phyloP scores from a whole-genome alignment of 2,329 filamentous ascomycete species.

The Emergomyces orientalis region DNA sequence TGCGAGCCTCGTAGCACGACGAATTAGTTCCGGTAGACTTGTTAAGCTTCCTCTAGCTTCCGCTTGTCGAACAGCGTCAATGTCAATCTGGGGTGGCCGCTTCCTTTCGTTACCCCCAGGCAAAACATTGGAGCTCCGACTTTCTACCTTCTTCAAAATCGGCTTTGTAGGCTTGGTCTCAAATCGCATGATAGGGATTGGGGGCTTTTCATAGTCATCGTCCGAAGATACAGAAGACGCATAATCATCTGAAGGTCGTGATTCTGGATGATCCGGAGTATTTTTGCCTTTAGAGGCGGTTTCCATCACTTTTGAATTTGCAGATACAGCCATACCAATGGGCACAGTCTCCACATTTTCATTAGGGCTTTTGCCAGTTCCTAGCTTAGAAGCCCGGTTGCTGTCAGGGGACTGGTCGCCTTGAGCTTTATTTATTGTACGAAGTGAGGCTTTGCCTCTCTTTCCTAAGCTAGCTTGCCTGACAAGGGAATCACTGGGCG shows the following conservation, averaged over 20 bases:
- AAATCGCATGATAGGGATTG: constrained; percentile 20
- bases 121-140: constrained; percentile 13
- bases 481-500: constrained; percentile 17
- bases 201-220: constrained; percentile 28
- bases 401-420: constrained; percentile 3
- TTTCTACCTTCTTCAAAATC: constrained; percentile 18
- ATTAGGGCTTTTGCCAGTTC: neutral
- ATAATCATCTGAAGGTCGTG: neutral
- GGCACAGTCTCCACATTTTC: neutral
- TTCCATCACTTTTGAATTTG: neutral
- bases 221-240: constrained; percentile 20
- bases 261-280: neutral
- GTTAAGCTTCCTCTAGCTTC: constrained; percentile 84
- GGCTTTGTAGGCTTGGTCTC: constrained; percentile 6
- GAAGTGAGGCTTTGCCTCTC: constrained; percentile 24
- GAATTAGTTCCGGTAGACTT: constrained; percentile 83
- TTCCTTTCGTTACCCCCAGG: constrained; percentile 31
- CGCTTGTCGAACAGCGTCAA: constrained; percentile 70
- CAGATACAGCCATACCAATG: neutral
- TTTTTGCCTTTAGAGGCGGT: neutral
- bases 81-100: constrained; percentile 64
- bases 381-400: neutral
- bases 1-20: constrained; percentile 74
- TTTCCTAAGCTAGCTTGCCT: constrained; percentile 26
- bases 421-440: constrained; percentile 21